Conservation (phyloP, 768 basidiomycete genomes). For the Symmetrospora coprosmae region DNA sequence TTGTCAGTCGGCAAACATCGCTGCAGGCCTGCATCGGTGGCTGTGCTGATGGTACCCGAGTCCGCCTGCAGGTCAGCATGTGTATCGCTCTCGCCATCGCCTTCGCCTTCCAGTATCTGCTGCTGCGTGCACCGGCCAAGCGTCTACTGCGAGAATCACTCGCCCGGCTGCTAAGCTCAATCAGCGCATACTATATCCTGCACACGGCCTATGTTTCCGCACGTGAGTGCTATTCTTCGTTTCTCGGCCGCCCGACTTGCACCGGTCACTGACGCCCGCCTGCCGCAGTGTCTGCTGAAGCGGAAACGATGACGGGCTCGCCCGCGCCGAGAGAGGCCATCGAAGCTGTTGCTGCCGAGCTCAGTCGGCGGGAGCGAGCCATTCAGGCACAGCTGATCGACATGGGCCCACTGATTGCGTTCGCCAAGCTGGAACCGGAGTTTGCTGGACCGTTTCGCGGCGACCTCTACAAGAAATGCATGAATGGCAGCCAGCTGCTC, state of each 20-base stretch:
- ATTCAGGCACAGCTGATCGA: conserved; percentile 19
- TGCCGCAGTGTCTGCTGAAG: background rate
- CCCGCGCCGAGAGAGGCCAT: background rate
- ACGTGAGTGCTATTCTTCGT: background rate
- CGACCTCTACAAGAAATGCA: conserved; percentile 3
- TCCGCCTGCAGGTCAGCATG: conserved; percentile 24
- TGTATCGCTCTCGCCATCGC: conserved; percentile 34
- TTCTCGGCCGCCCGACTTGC: background rate
- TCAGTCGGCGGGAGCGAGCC: background rate
- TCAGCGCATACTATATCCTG: conserved; percentile 20
- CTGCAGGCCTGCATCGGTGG: no score
- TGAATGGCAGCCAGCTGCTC: background rate
- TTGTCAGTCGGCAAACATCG: no score
- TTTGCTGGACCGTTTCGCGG: background rate
- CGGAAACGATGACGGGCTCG: conserved; percentile 7
- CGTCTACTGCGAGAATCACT: conserved; percentile 4
- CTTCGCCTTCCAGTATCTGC: conserved; percentile 33
- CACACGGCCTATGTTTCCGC: background rate
- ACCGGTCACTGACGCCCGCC: background rate
- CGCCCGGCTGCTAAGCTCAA: background rate
- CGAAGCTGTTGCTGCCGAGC: background rate
- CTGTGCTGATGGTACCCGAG: background rate
- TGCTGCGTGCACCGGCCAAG: conserved; percentile 17
- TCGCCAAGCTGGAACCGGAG: conserved; percentile 13
- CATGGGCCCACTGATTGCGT: background rate